Percentiles rank a stretch among this genome's conserved stretches.
phyloP scores from a whole-genome alignment of 2,329 filamentous ascomycete genomes.

The Daldinia sp. region DNA sequence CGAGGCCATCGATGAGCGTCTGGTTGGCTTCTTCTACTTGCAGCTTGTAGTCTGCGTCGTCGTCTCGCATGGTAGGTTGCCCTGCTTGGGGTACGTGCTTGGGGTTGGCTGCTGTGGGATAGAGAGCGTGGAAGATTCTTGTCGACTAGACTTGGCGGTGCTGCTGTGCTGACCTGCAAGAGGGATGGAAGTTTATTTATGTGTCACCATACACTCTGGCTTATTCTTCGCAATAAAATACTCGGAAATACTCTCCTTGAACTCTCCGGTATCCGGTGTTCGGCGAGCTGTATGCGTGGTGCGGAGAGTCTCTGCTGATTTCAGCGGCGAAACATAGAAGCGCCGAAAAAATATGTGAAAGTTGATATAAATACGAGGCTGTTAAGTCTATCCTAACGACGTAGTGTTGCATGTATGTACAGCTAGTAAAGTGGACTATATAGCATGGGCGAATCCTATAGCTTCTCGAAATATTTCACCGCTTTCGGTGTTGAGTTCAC shows the following conservation, averaged over 20 bases:
- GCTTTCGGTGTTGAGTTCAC: no score
- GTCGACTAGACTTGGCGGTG: neutral
- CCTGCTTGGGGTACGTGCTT: neutral
- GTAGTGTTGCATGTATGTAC: neutral
- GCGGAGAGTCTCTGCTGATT: neutral
- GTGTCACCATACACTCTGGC: neutral
- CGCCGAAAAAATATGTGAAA: neutral
- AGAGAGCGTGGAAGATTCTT: neutral
- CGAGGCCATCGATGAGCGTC: constrained; percentile 14
- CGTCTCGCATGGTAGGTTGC: constrained; percentile 2
- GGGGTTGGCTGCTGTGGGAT: neutral
- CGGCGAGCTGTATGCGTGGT: neutral
- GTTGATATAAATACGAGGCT: neutral
- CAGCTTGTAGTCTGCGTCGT: constrained; percentile 13
- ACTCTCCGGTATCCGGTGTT: neutral
- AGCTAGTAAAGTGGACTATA: neutral
- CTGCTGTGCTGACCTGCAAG: neutral
- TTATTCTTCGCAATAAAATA: neutral
- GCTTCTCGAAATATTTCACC: neutral
- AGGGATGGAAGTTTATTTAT: neutral
- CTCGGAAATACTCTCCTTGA: neutral
- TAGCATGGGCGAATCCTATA: neutral
- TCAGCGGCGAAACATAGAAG: neutral
- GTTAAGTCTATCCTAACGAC: neutral
- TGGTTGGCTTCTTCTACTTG: constrained; percentile 19